Percentiles rank a stretch among this genome's conserved stretches.
phyloP scores from a whole-genome alignment of 2,329 filamentous ascomycete species.

The Knoxdaviesia capensis region DNA sequence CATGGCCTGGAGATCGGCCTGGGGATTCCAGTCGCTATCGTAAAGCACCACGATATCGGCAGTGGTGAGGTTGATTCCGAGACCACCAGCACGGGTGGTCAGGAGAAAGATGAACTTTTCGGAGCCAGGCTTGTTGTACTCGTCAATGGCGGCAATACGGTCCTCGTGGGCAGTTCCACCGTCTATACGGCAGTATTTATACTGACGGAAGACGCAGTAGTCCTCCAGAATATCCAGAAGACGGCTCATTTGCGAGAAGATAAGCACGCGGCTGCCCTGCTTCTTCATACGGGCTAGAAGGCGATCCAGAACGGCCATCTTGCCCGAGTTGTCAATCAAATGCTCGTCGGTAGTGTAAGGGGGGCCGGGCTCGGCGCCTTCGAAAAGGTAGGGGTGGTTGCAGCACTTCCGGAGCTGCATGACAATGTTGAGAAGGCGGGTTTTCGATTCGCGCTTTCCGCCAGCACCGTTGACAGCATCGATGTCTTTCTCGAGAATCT shows the following conservation, averaged over 20 bases:
- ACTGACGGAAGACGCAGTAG: constrained; percentile 90
- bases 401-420: constrained; percentile 99
- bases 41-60: constrained; percentile 94
- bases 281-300: constrained; percentile 64
- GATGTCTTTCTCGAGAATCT: constrained; percentile 97
- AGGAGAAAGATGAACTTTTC: constrained; percentile 95
- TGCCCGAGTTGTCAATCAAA: constrained; percentile 78
- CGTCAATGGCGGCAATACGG: constrained; percentile 90
- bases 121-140: constrained; percentile 89
- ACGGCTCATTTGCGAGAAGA: constrained; percentile 99
- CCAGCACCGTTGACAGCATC: constrained; percentile 94
- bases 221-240: constrained; percentile 92
- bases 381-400: constrained; percentile 95
- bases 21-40: constrained; percentile 97
- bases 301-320: constrained; percentile 94
- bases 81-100: constrained; percentile 83
- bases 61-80: constrained; percentile 89
- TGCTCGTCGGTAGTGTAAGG: constrained; percentile 98
- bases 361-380: constrained; percentile 89
- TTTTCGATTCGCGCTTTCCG: constrained; percentile 95
- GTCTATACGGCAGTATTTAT: constrained; percentile 93
- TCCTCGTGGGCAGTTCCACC: constrained; percentile 94
- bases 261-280: constrained; percentile 86
- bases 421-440: constrained; percentile 88
- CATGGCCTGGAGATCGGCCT: constrained; percentile 97